Evolutionary conservation across 768 basidiomycete genomes (phyloP), one percentile per base, ranked within the genome.

Genomic region (Kwoniella sp.): DNA sequence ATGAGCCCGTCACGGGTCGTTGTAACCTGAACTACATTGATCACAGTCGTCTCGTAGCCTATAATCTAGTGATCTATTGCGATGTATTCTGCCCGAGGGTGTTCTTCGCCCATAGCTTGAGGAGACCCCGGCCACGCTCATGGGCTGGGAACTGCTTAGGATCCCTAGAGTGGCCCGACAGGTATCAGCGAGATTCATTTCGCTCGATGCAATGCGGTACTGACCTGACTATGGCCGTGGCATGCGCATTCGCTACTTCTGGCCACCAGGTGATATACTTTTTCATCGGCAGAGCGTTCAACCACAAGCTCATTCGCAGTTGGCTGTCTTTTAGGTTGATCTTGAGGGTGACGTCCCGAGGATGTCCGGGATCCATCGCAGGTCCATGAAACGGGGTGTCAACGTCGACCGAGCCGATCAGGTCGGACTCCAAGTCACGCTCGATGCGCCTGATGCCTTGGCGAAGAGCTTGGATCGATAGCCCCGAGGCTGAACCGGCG

Each of bases 251-350:
- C 15, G 39, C 31, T 3, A 64, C 56, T 20, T 62, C 56, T 3
- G 70, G 67, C 41, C 59, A 67, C 67, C 67, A 71, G 36, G 61
- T 60, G 9, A 65, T 23, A 34, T 56, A 53, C 33, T 67, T 69
- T 26, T 49, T 36, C 26, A 63, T 36, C 2, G 60, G 53, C n/a
- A 64, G 40, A 12, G 51, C 20, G 26, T 67, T 67, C 12, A 70
- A 47, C 54, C 60, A 62, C 10, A 34, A n/a, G 14, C 51, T 47
- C 56, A 70, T 67, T 11, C 57, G 41, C 23, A 61, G 33, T 40
- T 71, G 69, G 23, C 29, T 42, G 11, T 53, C 49, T 20, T 55
- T 66, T 28, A 66, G 32, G 11, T 43, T 33, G 2, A 70, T 45
- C 25, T 63, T 49, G 9, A 59, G 17, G 15, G 36, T 51, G 27